Base-by-base conservation (phyloP, 371 early-diverging fungal species). In the Mortierella sp. region DNA sequence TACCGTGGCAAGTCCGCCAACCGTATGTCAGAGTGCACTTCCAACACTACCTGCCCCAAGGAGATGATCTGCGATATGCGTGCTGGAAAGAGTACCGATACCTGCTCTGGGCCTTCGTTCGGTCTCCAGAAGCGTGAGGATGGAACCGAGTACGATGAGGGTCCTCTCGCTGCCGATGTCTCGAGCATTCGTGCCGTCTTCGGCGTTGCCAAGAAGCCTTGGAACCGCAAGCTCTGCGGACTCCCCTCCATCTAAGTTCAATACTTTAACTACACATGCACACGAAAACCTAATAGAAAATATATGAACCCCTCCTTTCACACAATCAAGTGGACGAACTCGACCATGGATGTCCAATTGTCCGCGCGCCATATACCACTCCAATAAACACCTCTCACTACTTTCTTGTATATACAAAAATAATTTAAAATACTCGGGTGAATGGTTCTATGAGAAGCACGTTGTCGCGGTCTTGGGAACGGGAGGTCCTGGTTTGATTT, bases 31-130 rank as follows among this genome's bases (percentile, higher is more conserved):
- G 80, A 19, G 48, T 76, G 76, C 45, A 31, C 47, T 13, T 88
- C 90, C 57, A 89, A 88, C 45, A 84, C 89, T n/a, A 82, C 77
- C 0, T 92, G 91, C 74, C 80, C 73, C 34, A 70, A 75, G 14
- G 88, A 85, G 45, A 79, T 83, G 13, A 89, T 92, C 11, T 92
- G 92, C 68, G 82, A 73, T 38, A 82, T 91, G 24, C 84, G 92
- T 4, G 90, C 91, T 0, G 92, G 91, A 19, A 90, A 89, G 65
- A 89, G 91, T 13, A 26, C 65, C 6, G 74, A 79, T 10, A 24
- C 68, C 11, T 68, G 68, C 68, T 63, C 79, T 0, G 21, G 16
- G 1, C 63, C 65, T 16, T 31, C 74, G 28, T 74, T 74, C 31
- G 63, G 54, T 4, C 31, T 79, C 21, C 70, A 74, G 74, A 73